Percentiles rank a stretch among this genome's conserved stretches.
phyloP scores from a whole-genome alignment of 2,329 filamentous ascomycete species.

The Elsinoe arachidis region DNA sequence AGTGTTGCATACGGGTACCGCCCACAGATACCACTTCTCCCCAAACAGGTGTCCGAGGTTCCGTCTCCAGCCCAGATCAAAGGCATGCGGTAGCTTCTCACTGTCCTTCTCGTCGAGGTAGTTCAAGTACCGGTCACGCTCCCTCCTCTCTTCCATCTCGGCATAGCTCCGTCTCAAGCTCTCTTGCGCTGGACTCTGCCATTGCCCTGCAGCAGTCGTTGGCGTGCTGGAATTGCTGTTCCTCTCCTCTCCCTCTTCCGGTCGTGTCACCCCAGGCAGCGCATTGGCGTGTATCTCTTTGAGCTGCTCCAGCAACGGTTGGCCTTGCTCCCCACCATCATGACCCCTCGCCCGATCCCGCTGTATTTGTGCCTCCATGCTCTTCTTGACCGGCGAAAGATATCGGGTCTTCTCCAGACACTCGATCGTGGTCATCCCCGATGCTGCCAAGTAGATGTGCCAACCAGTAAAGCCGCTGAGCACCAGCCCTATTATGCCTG shows the following conservation, averaged over 20 bases:
- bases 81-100: slow-evolving; percentile 81
- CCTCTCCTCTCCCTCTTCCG: slow-evolving; percentile 66
- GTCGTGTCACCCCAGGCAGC: slow-evolving; percentile 67
- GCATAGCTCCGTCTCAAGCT: slow-evolving; percentile 38
- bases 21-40: slow-evolving; percentile 62
- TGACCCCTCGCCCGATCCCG: slow-evolving; percentile 18
- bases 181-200: slow-evolving; percentile 36
- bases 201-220: slow-evolving; percentile 18
- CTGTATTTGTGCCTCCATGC: slow-evolving; percentile 55
- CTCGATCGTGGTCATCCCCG: slow-evolving; percentile 89
- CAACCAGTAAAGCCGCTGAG: slow-evolving; percentile 82
- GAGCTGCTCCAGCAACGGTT: slow-evolving; percentile 57
- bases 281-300: slow-evolving; percentile 75
- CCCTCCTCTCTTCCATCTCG: slow-evolving; percentile 54
- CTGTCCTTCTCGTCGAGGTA: slow-evolving; percentile 89
- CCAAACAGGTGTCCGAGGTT: slow-evolving; percentile 83
- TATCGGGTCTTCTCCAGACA: slow-evolving; percentile 94
- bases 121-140: slow-evolving; percentile 60
- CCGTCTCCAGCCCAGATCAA: slow-evolving; percentile 74
- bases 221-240: slow-evolving; percentile 17
- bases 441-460: slow-evolving; percentile 74
- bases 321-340: slow-evolving; percentile 16
- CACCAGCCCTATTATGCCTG: slow-evolving; percentile 85
- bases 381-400: slow-evolving; percentile 66
- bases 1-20: slow-evolving; percentile 72